Percentiles rank a stretch among this genome's conserved stretches.
These are phyloP conservation scores for Ceratocystis cacaofunesta DNA, from an alignment of 2,329 filamentous ascomycete species.

Conservation along the genomic window DNA sequence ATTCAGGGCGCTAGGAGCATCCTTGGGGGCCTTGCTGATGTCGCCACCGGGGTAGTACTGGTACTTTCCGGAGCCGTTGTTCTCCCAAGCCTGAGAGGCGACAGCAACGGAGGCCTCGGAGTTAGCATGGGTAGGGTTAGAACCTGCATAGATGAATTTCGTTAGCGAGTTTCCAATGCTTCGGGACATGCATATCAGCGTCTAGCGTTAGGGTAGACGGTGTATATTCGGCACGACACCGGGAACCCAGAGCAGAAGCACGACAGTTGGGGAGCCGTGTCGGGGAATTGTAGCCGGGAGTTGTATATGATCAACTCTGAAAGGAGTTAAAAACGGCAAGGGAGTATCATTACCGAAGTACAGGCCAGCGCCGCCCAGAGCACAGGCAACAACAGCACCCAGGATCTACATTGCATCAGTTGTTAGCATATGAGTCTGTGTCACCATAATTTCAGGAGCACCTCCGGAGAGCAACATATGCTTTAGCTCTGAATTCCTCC, in stretches of 20 bases:
- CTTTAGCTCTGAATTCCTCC: not conserved
- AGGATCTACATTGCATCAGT: slow-evolving; percentile 50
- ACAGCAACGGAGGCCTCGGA: slow-evolving; percentile 68
- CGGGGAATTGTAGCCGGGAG: not conserved
- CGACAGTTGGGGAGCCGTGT: not conserved
- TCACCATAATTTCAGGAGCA: not conserved
- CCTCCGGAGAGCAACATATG: not conserved
- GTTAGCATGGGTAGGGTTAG: slow-evolving; percentile 69
- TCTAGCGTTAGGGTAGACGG: not conserved
- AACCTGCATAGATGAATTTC: slow-evolving; percentile 37
- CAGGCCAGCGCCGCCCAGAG: slow-evolving; percentile 78
- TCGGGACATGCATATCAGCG: not conserved
- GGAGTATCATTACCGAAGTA: slow-evolving; percentile 51
- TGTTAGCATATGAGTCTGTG: not conserved
- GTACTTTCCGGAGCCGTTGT: slow-evolving; percentile 50
- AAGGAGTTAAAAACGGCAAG: not conserved
- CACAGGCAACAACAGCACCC: slow-evolving; percentile 75
- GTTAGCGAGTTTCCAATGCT: not conserved
- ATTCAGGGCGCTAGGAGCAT: slow-evolving; percentile 91
- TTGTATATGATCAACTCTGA: not conserved
- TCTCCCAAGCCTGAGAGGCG: slow-evolving; percentile 86
- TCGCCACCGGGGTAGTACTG: slow-evolving; percentile 80
- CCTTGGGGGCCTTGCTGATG: slow-evolving; percentile 55
- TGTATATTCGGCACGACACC: not conserved
- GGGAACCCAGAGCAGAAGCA: not conserved